Conservation (phyloP, 2,329 filamentous ascomycete species). For the Aspergillus viridinutans region DNA sequence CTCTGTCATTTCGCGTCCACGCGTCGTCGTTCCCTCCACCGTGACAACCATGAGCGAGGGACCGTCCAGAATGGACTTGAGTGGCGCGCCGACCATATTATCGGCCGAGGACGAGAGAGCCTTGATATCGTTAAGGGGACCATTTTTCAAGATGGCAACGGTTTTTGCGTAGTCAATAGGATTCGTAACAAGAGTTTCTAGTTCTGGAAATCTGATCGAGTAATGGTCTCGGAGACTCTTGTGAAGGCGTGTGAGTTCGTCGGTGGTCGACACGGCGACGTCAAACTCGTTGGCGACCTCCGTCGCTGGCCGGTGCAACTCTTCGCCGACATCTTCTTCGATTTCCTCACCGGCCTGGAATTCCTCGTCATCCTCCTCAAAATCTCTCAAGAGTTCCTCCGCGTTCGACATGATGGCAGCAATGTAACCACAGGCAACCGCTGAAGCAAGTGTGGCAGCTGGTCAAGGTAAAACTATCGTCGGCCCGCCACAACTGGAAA, state of each 20-base stretch:
- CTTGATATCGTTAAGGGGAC: slow-evolving; percentile 85
- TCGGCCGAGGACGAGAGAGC: slow-evolving; percentile 69
- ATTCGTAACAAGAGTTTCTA: slow-evolving; percentile 85
- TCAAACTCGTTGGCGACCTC: slow-evolving; percentile 74
- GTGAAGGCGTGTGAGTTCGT: slow-evolving; percentile 87
- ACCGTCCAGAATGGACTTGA: slow-evolving; percentile 79
- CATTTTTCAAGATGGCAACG: slow-evolving; percentile 88
- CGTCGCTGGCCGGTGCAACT: slow-evolving; percentile 58
- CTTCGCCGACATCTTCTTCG: slow-evolving; percentile 53
- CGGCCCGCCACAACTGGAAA: not conserved
- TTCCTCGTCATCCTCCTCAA: slow-evolving; percentile 68
- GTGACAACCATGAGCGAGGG: slow-evolving; percentile 94
- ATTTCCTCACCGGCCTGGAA: slow-evolving; percentile 69
- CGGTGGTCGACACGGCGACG: slow-evolving; percentile 89
- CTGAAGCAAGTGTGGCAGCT: not conserved
- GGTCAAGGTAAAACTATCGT: not conserved
- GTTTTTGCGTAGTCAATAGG: slow-evolving; percentile 94
- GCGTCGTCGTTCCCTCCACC: slow-evolving; percentile 86
- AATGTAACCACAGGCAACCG: not conserved
- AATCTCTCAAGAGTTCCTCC: slow-evolving; percentile 88
- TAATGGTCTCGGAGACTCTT: slow-evolving; percentile 97
- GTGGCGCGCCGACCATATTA: slow-evolving; percentile 69
- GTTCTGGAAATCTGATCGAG: slow-evolving; percentile 85
- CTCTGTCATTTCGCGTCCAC: slow-evolving; percentile 71
- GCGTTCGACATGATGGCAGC: slow-evolving; percentile 71